phyloP scores from a whole-genome alignment of 1,139 yeast species.

The Lodderomyces oxycetoniae region DNA sequence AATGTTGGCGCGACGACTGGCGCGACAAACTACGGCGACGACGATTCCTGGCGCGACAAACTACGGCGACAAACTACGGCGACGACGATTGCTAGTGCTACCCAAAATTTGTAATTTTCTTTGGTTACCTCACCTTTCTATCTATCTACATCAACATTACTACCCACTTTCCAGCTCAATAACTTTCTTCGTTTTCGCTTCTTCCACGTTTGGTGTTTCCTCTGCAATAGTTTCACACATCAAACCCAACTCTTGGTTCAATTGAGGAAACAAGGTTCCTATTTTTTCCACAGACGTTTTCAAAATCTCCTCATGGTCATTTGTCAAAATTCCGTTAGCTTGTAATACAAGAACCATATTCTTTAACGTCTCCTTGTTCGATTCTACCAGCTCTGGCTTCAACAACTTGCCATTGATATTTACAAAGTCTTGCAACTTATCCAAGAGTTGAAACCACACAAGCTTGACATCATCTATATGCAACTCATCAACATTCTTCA shows the following conservation, averaged over 20 bases:
- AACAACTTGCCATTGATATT: constrained; percentile 23
- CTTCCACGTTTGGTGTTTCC: constrained; percentile 6
- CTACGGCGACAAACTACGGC: too few relatives aligned
- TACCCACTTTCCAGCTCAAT: background rate
- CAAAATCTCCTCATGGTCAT: constrained; percentile 27
- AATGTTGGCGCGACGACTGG: too few relatives aligned
- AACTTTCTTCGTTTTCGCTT: constrained; percentile 7
- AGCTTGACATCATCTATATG: constrained; percentile 20
- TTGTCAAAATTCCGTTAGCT: constrained; percentile 21
- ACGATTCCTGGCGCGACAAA: too few relatives aligned
- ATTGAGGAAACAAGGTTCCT: constrained; percentile 41
- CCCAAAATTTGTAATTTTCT: constrained; percentile 4
- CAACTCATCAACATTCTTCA: constrained; percentile 41
- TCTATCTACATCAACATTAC: too few relatives aligned
- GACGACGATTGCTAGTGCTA: too few relatives aligned
- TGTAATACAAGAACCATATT: constrained; percentile 47
- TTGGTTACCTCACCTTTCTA: too few relatives aligned
- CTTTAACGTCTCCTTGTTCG: constrained; percentile 59
- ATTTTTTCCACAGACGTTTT: constrained; percentile 40
- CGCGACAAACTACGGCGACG: too few relatives aligned
- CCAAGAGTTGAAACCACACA: constrained; percentile 37
- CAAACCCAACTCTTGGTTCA: constrained; percentile 26
- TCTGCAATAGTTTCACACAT: background rate
- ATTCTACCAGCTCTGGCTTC: constrained; percentile 45
- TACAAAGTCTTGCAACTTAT: constrained; percentile 27